phyloP scores from a whole-genome alignment of 2,329 filamentous ascomycete genomes.

The Emergomyces orientalis region DNA sequence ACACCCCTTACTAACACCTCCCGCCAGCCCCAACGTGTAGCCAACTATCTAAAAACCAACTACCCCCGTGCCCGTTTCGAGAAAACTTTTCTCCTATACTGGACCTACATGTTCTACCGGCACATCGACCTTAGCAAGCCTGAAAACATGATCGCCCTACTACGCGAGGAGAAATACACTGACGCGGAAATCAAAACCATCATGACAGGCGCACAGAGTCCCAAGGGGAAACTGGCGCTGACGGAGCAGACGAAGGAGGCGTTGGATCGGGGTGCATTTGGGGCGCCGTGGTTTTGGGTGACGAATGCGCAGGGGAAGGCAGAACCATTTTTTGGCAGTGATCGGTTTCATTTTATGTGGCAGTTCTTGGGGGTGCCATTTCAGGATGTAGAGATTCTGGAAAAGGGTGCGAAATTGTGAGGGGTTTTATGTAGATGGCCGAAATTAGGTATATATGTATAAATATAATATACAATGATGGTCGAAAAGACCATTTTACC shows the following conservation, averaged over 20 bases:
- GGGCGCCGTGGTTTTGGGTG: conserved; percentile 67
- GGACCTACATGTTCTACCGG: conserved; percentile 53
- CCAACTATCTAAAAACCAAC: conserved; percentile 56
- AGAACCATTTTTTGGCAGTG: conserved; percentile 19
- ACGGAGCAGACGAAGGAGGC: conserved; percentile 52
- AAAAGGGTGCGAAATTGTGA: conserved; percentile 5
- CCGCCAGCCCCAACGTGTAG: conserved; percentile 51
- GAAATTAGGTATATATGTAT: background rate
- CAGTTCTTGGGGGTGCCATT: conserved; percentile 15
- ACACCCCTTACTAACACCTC: conserved; percentile 21
- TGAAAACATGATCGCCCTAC: conserved; percentile 40
- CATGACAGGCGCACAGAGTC: conserved; percentile 42
- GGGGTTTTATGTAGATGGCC: background rate
- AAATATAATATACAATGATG: background rate
- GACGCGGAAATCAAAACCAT: conserved; percentile 47
- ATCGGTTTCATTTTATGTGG: conserved; percentile 19
- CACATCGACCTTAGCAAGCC: conserved; percentile 52
- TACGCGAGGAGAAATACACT: conserved; percentile 38
- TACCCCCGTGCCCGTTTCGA: conserved; percentile 45
- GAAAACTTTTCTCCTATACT: conserved; percentile 46
- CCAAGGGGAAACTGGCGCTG: conserved; percentile 46
- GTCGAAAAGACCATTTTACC: background rate
- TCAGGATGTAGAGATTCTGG: conserved; percentile 12
- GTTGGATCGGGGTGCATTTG: conserved; percentile 60
- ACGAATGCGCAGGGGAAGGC: conserved; percentile 35